Evolutionary conservation across 805 yeast genomes (phyloP).

Genomic region (Ogataea sp.): DNA sequence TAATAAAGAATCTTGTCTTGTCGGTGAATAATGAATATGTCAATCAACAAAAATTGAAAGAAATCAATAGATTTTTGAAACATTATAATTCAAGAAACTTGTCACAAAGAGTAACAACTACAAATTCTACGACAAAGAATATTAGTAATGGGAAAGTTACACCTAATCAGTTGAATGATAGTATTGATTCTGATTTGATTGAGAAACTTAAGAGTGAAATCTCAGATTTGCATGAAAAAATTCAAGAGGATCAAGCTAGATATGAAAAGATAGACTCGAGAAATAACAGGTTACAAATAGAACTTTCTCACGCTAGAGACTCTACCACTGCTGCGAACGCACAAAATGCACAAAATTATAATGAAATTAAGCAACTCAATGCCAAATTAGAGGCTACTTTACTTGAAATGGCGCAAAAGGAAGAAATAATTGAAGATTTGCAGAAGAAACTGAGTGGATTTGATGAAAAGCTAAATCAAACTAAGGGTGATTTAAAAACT

Average conservation of each 20-base stretch:
- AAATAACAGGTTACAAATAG: constrained; percentile 11
- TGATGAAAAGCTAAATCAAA: too few species aligned
- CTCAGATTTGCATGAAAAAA: background rate
- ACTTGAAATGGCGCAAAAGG: too few species aligned
- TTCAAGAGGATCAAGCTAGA: constrained; percentile 3
- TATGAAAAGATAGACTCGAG: constrained; percentile 13
- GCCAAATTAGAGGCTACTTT: too few species aligned
- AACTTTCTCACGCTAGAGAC: constrained; percentile 10
- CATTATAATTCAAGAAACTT: constrained; percentile 29
- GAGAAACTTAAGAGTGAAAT: background rate
- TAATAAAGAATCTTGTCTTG: constrained; percentile 45
- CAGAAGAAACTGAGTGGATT: too few species aligned
- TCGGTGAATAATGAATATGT: constrained; percentile 51
- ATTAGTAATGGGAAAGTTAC: too few species aligned
- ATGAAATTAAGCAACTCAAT: too few species aligned
- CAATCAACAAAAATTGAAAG: constrained; percentile 46
- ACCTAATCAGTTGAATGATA: background rate
- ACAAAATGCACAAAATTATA: too few species aligned
- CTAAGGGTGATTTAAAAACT: too few species aligned
- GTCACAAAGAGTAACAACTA: constrained; percentile 1
- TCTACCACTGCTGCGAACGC: too few species aligned
- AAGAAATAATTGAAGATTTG: too few species aligned
- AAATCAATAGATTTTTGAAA: constrained; percentile 46
- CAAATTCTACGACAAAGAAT: background rate
- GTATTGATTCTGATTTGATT: background rate